phyloP scores from a whole-genome alignment of 2,329 filamentous ascomycete species.

The Dactylellina drechsleri region DNA sequence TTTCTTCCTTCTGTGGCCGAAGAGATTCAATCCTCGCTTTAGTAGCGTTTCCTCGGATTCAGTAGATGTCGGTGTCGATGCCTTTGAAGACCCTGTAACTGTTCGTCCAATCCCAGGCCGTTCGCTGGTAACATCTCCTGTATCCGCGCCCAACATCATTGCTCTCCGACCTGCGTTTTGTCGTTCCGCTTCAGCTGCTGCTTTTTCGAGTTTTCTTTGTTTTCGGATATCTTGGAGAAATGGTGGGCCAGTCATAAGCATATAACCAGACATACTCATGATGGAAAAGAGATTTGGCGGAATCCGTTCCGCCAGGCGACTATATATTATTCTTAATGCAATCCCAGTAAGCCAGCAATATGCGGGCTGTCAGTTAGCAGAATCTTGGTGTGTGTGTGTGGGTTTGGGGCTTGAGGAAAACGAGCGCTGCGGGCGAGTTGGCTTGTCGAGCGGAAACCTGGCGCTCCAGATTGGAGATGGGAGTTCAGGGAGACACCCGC shows the following conservation, averaged over 20 bases:
- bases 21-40: conserved; percentile 42
- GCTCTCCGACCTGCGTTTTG: conserved; percentile 38
- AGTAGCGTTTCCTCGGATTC: conserved; percentile 46
- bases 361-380: conserved; percentile 44
- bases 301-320: conserved; percentile 47
- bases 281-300: conserved; percentile 47
- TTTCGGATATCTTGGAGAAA: conserved; percentile 47
- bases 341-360: conserved; percentile 51
- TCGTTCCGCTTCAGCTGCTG: conserved; percentile 41
- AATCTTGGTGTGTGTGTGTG: conserved; percentile 36
- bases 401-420: conserved; percentile 18
- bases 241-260: conserved; percentile 46
- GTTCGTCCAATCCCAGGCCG: conserved; percentile 38
- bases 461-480: conserved; percentile 40
- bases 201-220: conserved; percentile 53
- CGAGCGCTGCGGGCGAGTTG: conserved; percentile 49
- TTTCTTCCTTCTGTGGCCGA: conserved; percentile 50
- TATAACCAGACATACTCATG: conserved; percentile 55
- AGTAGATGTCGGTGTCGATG: conserved; percentile 33
- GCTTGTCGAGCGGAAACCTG: conserved; percentile 44
- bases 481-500: conserved; percentile 40
- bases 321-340: conserved; percentile 53
- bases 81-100: conserved; percentile 36
- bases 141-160: conserved; percentile 50
- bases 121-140: conserved; percentile 33